Base-by-base conservation (phyloP, 768 basidiomycete species). In the Boletus patriciae region DNA sequence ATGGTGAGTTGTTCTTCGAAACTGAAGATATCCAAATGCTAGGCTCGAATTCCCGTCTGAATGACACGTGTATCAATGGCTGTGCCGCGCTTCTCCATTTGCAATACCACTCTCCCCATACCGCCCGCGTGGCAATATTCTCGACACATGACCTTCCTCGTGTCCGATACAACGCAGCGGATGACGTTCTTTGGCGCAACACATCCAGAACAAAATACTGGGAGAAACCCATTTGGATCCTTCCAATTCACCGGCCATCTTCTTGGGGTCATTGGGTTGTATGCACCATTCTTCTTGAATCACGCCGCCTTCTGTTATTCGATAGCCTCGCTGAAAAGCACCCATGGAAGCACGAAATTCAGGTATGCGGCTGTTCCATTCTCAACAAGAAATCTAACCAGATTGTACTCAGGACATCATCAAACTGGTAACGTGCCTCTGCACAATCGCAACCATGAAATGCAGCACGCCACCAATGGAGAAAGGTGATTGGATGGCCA, bases 111-210 rank as follows among this genome's bases (percentile, higher is more conserved):
- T 38, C 37, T 18, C 7, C 37, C 15, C 11, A 7, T 12, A 16
- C 37, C 5, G 18, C 16, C 37, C 6, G 3, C 6, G 12, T 38
- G 6, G 37, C 37, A 3, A 18, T 66, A 1, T 48, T 66, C 7
- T 57, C 59, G 8, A 57, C 31, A 0, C 45, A 57, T 8, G 13
- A 57, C 23, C 50, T 57, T 3, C 36, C 31, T 37, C 6, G n/a
- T 12, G 27, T 57, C 7, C 0, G 36, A 0, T 47, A 53, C 18
- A 38, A 65, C 6, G 49, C 55, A 0, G 2, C 10, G 0, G 52
- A 67, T 21, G 31, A 50, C 0, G 53, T 60, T 0, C 15, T 78
- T 0, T 77, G 74, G 75, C 21, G 52, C 0, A 48, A 50, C 4
- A 57, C 47, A 16, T 38, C 37, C 18, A 4, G 6, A 38, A 38